Evolutionary conservation across 164 flowering plant genomes (phyloP).

Genomic region (Kalanchoe fedtschenkoi): DNA sequence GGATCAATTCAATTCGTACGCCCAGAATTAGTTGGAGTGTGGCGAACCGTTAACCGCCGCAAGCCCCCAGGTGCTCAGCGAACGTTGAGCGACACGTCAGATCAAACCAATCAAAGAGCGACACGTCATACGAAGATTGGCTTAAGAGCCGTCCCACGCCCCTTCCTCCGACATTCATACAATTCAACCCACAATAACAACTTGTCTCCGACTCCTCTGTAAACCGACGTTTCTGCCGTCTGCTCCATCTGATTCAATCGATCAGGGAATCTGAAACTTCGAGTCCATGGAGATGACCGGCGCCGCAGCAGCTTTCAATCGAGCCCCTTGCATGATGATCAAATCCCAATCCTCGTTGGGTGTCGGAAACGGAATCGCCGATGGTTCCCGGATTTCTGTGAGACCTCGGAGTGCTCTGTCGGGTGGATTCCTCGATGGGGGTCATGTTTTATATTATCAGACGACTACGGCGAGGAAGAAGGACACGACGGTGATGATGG

Average conservation of each 20-base stretch:
- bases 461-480: slow-evolving; percentile 10
- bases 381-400: neutral
- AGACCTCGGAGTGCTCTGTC: neutral
- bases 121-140: neutral
- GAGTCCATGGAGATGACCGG: neutral
- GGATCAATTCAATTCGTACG: neutral
- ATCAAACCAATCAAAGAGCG: neutral
- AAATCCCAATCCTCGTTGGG: neutral
- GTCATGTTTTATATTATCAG: slow-evolving; percentile 21
- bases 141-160: neutral
- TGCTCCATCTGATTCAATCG: neutral
- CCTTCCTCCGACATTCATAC: too few relatives aligned
- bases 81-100: neutral
- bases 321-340: neutral
- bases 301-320: neutral
- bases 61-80: neutral
- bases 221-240: neutral
- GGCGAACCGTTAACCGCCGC: neutral
- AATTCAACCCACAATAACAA: too few relatives aligned
- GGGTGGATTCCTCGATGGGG: slow-evolving; percentile 19
- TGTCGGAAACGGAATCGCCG: neutral
- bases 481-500: neutral
- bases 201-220: neutral
- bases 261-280: neutral
- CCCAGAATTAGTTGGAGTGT: neutral